phyloP scores from a whole-genome alignment of 352 stramenopile species.

The Globisporangium cystogenes region DNA sequence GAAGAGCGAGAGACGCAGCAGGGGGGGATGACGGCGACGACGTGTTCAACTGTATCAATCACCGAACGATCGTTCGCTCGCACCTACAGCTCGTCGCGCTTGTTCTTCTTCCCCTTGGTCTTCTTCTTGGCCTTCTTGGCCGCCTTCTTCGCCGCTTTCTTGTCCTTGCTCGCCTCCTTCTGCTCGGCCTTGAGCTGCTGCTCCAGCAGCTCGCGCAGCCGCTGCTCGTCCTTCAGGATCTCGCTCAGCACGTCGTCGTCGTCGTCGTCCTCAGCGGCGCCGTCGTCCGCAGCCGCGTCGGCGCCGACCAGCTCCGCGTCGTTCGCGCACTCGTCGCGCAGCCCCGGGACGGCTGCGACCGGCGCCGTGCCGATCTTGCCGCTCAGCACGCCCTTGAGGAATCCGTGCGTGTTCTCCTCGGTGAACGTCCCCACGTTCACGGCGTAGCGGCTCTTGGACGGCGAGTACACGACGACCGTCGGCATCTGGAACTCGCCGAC shows the following conservation, averaged over 20 bases:
- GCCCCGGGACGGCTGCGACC: constrained; percentile 28
- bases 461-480: constrained; percentile 67
- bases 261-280: constrained; percentile 41
- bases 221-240: constrained; percentile 64
- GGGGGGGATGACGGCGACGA: too few relatives aligned
- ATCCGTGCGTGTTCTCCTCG: constrained; percentile 40
- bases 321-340: constrained; percentile 42
- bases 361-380: constrained; percentile 56
- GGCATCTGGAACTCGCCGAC: constrained; percentile 73
- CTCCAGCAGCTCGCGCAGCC: constrained; percentile 45
- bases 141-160: constrained; percentile 29
- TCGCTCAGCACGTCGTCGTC: constrained; percentile 64
- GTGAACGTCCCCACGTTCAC: constrained; percentile 68
- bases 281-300: constrained; percentile 13
- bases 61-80: too few relatives aligned
- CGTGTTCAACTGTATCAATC: too few relatives aligned
- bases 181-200: constrained; percentile 35
- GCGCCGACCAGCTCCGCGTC: constrained; percentile 27
- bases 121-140: constrained; percentile 24
- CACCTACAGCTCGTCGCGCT: constrained; percentile 51
- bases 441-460: constrained; percentile 65
- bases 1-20: too few relatives aligned
- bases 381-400: constrained; percentile 62
- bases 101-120: constrained; percentile 39
- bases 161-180: constrained; percentile 20